These are phyloP conservation scores for Coriolopsis trogii DNA, from an alignment of 1,284 basidiomycete genomes.

Conservation along the genomic window DNA sequence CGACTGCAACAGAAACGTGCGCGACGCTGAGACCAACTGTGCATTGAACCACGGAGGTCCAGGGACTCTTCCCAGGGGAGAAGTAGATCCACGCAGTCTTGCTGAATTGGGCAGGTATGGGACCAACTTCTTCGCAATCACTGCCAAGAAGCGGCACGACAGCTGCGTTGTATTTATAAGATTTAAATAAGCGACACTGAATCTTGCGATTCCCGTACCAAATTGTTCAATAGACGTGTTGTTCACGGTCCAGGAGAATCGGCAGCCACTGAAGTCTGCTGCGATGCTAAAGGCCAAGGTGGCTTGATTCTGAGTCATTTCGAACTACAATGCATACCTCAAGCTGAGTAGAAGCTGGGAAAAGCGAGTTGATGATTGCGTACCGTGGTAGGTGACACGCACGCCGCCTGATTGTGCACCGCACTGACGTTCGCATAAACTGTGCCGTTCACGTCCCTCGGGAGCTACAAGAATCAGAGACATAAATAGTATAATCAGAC, in stretches of 20 bases:
- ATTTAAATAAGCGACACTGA: no score
- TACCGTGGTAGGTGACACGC: conserved; percentile 38
- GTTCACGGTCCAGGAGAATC: conserved; percentile 42
- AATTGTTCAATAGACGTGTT: conserved; percentile 44
- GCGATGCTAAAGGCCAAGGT: conserved; percentile 42
- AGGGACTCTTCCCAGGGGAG: no score
- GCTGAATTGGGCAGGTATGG: no score
- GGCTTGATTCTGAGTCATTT: conserved; percentile 32
- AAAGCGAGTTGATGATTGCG: background rate
- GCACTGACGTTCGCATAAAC: conserved; percentile 49
- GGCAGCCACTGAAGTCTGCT: conserved; percentile 42
- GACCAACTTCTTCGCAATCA: no score
- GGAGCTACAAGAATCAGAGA: conserved; percentile 18
- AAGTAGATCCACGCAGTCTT: no score
- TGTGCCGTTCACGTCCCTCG: conserved; percentile 39
- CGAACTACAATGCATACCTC: background rate
- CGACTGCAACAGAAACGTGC: conserved; percentile 27
- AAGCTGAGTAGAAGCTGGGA: background rate
- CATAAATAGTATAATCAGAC: background rate
- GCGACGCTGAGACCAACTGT: no score
- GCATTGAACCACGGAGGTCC: conserved; percentile 52
- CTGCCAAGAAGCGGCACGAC: no score
- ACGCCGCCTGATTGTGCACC: conserved; percentile 46
- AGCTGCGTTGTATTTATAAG: no score
- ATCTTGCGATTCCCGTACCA: no score